Base-by-base conservation (phyloP, 176 grass and related monocot species). In the Microstegium vimineum region DNA sequence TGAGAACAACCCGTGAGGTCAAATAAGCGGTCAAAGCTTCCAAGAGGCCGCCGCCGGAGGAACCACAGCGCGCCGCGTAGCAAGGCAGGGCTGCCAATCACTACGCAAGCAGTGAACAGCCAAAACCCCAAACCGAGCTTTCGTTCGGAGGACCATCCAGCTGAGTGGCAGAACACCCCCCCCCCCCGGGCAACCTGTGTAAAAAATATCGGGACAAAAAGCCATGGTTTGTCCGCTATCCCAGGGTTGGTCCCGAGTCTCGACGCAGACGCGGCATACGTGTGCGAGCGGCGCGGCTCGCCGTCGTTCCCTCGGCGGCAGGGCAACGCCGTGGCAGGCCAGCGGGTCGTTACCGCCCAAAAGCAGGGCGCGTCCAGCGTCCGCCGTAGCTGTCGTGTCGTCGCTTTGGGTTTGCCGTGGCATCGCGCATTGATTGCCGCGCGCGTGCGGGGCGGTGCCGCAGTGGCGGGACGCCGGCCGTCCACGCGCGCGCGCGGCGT, bases 231-330 rank as follows among this genome's bases (percentile, higher is more conserved):
- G 83, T 62, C 73, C 22, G 65, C 66, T 66, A 77, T 56, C 71
- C 6, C 63, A 56, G 6, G 7, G 25, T 10, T 30, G 16, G 69
- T 13, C 36, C 34, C 30, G 52, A 28, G 69, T 13, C 36, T 26
- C 30, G 52, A 28, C 26, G 52, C 71, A 2, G 15, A 51, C 49
- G 49, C 49, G 5, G 18, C 2, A 54, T 83, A 67, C 88, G 64
- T 73, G 72, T 72, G 46, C 17, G 83, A 3, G 66, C 34, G 73
- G 22, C 35, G 45, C 85, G 54, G 57, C 47, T 46, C 76, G 74
- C 61, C 40, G n/a, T 4, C 78, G 52, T 86, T 82, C 57, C 83
- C 83, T 86, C 79, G 79, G 88, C 66, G 46, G 66, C 79, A 83
- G 79, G 88, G 88, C 66, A 82, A 73, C 73, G 72, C 73, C 72